phyloP scores from a whole-genome alignment of 139 green algal genomes.

The Chlamydomonas asymmetrica region DNA sequence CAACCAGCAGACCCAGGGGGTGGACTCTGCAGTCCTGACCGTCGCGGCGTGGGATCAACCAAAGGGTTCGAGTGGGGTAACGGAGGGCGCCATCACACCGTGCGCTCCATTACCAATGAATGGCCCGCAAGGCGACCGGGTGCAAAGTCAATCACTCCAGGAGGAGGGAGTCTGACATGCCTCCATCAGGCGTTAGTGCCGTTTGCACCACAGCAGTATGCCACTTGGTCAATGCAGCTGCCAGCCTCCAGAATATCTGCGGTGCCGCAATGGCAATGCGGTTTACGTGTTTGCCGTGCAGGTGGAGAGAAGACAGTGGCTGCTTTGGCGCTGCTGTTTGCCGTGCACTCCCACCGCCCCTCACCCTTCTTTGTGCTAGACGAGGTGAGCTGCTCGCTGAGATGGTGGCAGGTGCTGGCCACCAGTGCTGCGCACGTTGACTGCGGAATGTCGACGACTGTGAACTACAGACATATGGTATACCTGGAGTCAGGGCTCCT shows the following conservation, averaged over 20 bases:
- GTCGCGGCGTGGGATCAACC: not conserved
- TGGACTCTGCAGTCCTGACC: not conserved
- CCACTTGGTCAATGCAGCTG: too few relatives aligned
- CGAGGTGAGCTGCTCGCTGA: slow-evolving; percentile 59
- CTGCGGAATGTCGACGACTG: too few relatives aligned
- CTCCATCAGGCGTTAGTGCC: too few relatives aligned
- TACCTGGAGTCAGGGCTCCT: too few relatives aligned
- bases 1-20: too few relatives aligned
- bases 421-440: not conserved
- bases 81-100: too few relatives aligned
- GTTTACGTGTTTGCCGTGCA: slow-evolving; percentile 23
- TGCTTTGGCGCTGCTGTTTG: slow-evolving; percentile 95
- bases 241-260: not conserved
- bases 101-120: too few relatives aligned
- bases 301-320: slow-evolving; percentile 90
- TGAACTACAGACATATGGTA: too few relatives aligned
- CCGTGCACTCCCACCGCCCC: slow-evolving; percentile 91
- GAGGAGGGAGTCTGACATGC: too few relatives aligned
- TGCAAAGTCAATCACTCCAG: too few relatives aligned
- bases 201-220: too few relatives aligned
- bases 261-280: not conserved
- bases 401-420: not conserved
- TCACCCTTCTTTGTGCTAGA: slow-evolving; percentile 98
- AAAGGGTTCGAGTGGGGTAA: not conserved
- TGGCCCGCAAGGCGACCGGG: too few relatives aligned